Conservation (phyloP, 257 asterid species). For the Nyctanthes arbortristis region DNA sequence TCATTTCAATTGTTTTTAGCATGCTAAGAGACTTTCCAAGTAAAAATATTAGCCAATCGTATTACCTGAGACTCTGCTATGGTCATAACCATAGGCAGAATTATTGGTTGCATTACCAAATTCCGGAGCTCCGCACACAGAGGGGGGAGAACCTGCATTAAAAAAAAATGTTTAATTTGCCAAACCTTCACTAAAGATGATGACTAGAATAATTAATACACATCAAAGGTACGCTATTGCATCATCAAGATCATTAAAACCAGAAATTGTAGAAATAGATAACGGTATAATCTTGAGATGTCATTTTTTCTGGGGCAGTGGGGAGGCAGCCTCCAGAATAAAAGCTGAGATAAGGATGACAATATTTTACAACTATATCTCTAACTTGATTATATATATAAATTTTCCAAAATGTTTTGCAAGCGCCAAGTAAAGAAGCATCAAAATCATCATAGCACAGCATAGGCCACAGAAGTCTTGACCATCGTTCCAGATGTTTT, state of each 20-base stretch:
- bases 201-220: slow-evolving; percentile 9
- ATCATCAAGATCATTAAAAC: slow-evolving; percentile 16
- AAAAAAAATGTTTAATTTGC: slow-evolving; percentile 21
- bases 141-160: slow-evolving; percentile 95
- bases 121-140: slow-evolving; percentile 98
- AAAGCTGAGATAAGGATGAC: neutral
- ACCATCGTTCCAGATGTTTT: too few relatives aligned
- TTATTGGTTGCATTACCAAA: slow-evolving; percentile 98
- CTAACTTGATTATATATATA: neutral
- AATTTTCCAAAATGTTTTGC: neutral
- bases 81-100: slow-evolving; percentile 98
- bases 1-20: neutral
- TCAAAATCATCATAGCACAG: neutral
- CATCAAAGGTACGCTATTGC: neutral
- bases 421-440: too few relatives aligned
- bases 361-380: neutral
- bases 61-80: slow-evolving; percentile 97
- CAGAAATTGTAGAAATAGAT: slow-evolving; percentile 10
- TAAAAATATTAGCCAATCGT: slow-evolving; percentile 15
- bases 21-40: slow-evolving; percentile 24
- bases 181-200: slow-evolving; percentile 28
- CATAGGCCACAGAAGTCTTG: too few relatives aligned
- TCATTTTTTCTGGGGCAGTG: slow-evolving; percentile 8
- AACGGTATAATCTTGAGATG: slow-evolving; percentile 11
- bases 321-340: neutral